Evolutionary conservation across 2,329 filamentous ascomycete species (phyloP), one percentile per base, ranked within the genome.

Genomic region (Colletotrichum lupini): DNA sequence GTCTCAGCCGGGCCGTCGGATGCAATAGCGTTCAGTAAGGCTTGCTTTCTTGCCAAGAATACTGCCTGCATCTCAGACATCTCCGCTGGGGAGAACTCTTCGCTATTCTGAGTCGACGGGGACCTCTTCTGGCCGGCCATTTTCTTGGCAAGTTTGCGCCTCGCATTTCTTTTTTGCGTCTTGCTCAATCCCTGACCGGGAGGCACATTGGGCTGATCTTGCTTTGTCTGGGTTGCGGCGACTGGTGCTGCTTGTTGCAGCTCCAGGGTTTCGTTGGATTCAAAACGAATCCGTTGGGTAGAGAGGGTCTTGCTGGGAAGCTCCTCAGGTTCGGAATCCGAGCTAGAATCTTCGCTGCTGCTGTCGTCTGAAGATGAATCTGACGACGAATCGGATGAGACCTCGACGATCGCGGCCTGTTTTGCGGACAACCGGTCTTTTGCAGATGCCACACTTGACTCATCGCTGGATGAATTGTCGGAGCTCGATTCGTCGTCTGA

Each of bases 161-260:
- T 83, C 9, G 84, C 84, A 74, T 91, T 91, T 6, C 89, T 84
- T 73, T 84, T 87, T 75, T 86, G 85, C 0, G 89, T 90, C 42
- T 77, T 81, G 0, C 80, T 79, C 62, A 86, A 78, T 2, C 86
- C 85, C 19, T 78, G 73, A 1, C 80, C 81, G 6, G 84, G 82
- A 4, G 79, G 74, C 1, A 81, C 79, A 11, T 53, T 5, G 28
- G 75, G 67, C 7, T 56, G 74, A n/a, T 76, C 35, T n/a, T 72
- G 61, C 5, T 59, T 16, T 24, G 61, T 53, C 52, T 73, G 16
- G 42, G 71, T 30, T n/a, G 64, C 53, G 46, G 73, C 19, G 35
- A 70, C 35, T 12, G 62, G 5, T 5, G 74, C 58, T 57, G 70
- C 55, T 24, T 35, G 61, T 19, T 72, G 28, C 22, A 28, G 5